Conservation (phyloP, 2,329 filamentous ascomycete genomes). For the Amesomyces nigricolor region DNA sequence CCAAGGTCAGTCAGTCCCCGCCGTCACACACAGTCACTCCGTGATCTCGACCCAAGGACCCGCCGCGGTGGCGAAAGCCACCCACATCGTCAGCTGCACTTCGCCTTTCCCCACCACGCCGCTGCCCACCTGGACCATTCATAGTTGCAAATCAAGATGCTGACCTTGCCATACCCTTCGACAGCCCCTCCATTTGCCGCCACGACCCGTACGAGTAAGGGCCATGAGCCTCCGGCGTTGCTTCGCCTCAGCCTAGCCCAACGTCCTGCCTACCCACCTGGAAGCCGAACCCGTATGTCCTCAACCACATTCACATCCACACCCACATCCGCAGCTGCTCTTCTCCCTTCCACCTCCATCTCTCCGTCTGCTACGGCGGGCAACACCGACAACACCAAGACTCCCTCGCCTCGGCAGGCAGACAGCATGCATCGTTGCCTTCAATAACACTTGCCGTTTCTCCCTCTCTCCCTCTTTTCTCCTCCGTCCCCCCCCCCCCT, state of each 20-base stretch:
- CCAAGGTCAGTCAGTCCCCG: not conserved
- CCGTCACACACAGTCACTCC: not conserved
- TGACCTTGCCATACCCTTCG: slow-evolving; percentile 14
- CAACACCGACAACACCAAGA: not conserved
- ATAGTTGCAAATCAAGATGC: slow-evolving; percentile 9
- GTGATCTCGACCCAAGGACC: slow-evolving; percentile 16
- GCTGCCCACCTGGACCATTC: slow-evolving; percentile 5
- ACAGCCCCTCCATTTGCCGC: slow-evolving; percentile 24
- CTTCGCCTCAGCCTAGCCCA: slow-evolving; percentile 17
- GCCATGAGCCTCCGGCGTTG: slow-evolving; percentile 25
- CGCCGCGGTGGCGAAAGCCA: slow-evolving; percentile 20
- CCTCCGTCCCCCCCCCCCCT: not conserved
- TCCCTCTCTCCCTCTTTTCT: slow-evolving; percentile 1
- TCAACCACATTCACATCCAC: not conserved
- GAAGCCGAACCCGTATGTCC: slow-evolving; percentile 19
- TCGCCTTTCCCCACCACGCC: slow-evolving; percentile 11
- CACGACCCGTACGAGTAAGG: slow-evolving; percentile 19
- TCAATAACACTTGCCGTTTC: slow-evolving; percentile 6
- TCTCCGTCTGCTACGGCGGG: slow-evolving; percentile 1
- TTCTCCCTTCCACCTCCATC: slow-evolving; percentile 4
- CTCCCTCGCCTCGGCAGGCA: slow-evolving; percentile 8
- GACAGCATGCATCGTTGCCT: slow-evolving; percentile 20
- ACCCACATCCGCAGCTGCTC: not conserved
- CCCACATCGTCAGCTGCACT: slow-evolving; percentile 20
- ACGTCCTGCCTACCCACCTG: not conserved